Conservation (phyloP, 2,329 filamentous ascomycete species). For the Colletotrichum liaoningense region DNA sequence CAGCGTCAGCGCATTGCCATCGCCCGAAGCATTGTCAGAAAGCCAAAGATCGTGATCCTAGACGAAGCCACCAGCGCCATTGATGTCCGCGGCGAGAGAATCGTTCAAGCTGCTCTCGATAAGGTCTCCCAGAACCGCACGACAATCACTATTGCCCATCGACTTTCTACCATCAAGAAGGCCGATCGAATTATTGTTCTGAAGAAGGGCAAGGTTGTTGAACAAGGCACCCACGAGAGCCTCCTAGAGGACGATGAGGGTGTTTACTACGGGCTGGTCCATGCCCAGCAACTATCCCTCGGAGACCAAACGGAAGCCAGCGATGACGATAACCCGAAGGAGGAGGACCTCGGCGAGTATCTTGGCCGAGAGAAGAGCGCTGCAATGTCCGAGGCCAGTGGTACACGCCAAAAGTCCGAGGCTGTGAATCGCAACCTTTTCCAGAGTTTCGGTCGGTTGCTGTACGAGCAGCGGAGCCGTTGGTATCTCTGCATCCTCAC, state of each 20-base stretch:
- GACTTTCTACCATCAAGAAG: slow-evolving; percentile 79
- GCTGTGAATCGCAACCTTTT: slow-evolving; percentile 56
- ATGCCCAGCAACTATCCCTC: slow-evolving; percentile 69
- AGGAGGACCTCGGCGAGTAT: slow-evolving; percentile 53
- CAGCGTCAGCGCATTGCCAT: slow-evolving; percentile 88
- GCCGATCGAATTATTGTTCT: slow-evolving; percentile 85
- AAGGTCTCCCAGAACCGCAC: slow-evolving; percentile 72
- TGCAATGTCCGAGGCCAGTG: slow-evolving; percentile 48
- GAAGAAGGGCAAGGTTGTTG: slow-evolving; percentile 75
- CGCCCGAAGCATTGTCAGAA: slow-evolving; percentile 78
- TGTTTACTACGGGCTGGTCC: slow-evolving; percentile 75
- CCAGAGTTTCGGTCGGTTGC: slow-evolving; percentile 65
- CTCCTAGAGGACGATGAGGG: slow-evolving; percentile 71
- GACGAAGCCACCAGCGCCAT: slow-evolving; percentile 82
- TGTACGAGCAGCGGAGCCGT: slow-evolving; percentile 65
- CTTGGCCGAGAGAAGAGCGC: slow-evolving; percentile 60
- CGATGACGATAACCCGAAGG: slow-evolving; percentile 46
- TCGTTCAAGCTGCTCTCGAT: slow-evolving; percentile 74
- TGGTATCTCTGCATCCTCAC: slow-evolving; percentile 63
- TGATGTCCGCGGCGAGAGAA: slow-evolving; percentile 64
- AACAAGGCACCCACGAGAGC: slow-evolving; percentile 80
- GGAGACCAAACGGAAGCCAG: slow-evolving; percentile 56
- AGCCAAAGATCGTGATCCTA: slow-evolving; percentile 78
- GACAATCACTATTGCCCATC: slow-evolving; percentile 80
- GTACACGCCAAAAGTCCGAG: slow-evolving; percentile 45